Conservation (phyloP, 2,329 filamentous ascomycete species). For the Periconia digitata region DNA sequence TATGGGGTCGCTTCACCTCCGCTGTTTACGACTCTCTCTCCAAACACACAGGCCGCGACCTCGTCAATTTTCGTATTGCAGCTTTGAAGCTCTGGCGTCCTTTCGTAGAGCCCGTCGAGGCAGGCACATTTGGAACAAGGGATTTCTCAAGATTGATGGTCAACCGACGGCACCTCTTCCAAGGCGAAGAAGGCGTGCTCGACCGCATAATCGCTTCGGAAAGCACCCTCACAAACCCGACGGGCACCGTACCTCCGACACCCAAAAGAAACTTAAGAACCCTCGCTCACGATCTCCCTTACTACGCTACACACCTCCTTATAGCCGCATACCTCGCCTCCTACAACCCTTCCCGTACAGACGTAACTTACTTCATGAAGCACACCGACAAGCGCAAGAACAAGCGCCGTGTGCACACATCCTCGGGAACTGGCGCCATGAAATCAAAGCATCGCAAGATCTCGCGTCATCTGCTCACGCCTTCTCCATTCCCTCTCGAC, state of each 20-base stretch:
- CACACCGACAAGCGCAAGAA: conserved; percentile 56
- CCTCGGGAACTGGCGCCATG: conserved; percentile 14
- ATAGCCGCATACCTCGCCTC: conserved; percentile 79
- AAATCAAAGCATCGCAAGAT: conserved; percentile 67
- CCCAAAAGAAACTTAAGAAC: conserved; percentile 16
- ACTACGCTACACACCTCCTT: conserved; percentile 72
- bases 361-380: conserved; percentile 75
- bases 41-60: conserved; percentile 76
- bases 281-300: conserved; percentile 60
- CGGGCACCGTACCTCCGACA: conserved; percentile 8
- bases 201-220: conserved; percentile 55
- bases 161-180: conserved; percentile 67
- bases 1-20: conserved; percentile 79
- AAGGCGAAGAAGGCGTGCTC: conserved; percentile 70
- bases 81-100: conserved; percentile 79
- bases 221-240: not conserved
- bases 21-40: conserved; percentile 86
- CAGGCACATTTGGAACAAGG: conserved; percentile 71
- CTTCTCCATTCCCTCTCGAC: conserved; percentile 76
- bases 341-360: conserved; percentile 75
- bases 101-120: conserved; percentile 76
- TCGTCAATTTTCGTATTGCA: conserved; percentile 70
- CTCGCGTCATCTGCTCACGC: conserved; percentile 73
- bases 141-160: conserved; percentile 86
- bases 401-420: conserved; percentile 42